Evolutionary conservation across 2,329 filamentous ascomycete species (phyloP).

Genomic region (Fusarium denticulatum): DNA sequence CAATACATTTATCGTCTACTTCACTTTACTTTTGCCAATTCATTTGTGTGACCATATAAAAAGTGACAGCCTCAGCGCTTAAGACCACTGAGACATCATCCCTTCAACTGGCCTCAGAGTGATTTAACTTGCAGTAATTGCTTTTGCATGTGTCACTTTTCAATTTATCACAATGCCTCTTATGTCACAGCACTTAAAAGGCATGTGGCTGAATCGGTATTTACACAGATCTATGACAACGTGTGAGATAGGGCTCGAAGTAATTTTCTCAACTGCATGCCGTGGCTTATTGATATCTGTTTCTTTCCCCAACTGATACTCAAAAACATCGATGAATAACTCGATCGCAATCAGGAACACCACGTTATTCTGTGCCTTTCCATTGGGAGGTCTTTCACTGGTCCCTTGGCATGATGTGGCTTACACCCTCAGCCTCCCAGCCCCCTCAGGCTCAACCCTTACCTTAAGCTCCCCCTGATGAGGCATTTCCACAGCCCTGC

Average conservation of each 20-base stretch:
- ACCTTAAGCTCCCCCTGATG: neutral
- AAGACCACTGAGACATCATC: slow-evolving; percentile 1
- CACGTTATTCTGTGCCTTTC: neutral
- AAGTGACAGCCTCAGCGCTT: neutral
- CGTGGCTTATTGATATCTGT: neutral
- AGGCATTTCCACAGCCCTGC: slow-evolving; percentile 13
- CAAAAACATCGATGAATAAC: neutral
- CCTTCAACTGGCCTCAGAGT: neutral
- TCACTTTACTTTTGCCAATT: neutral
- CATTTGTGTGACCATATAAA: neutral
- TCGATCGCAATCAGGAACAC: neutral
- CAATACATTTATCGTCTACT: slow-evolving; percentile 18
- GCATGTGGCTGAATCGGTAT: neutral
- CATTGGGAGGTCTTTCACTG: neutral
- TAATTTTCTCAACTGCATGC: slow-evolving; percentile 25
- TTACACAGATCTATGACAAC: slow-evolving; percentile 14
- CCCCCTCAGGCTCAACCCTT: slow-evolving; percentile 18
- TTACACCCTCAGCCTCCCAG: slow-evolving; percentile 11
- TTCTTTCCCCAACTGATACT: slow-evolving; percentile 3
- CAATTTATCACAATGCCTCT: neutral
- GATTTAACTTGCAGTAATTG: neutral
- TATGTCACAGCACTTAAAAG: slow-evolving; percentile 17
- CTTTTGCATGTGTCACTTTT: slow-evolving; percentile 2
- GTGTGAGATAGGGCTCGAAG: neutral
- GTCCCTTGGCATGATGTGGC: slow-evolving; percentile 1